These are phyloP conservation scores for Thielaviopsis punctulata DNA, from an alignment of 2,329 filamentous ascomycete genomes.

Conservation along the genomic window DNA sequence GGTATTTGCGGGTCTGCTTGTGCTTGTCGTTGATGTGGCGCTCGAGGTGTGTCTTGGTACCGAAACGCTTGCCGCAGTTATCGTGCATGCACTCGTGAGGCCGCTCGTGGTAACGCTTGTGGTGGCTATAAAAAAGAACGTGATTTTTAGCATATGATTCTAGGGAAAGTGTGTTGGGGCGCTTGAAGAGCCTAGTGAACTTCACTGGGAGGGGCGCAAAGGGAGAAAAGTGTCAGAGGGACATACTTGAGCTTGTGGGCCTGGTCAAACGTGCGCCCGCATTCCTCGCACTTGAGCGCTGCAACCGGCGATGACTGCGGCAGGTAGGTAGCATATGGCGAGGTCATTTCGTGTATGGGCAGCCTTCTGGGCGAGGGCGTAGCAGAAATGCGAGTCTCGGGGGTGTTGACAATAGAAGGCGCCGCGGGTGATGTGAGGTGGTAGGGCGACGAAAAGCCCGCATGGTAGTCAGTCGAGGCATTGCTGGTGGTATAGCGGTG, in stretches of 20 bases:
- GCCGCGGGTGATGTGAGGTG: constrained; percentile 24
- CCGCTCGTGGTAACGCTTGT: constrained; percentile 42
- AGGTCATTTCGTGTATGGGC: constrained; percentile 21
- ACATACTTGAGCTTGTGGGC: constrained; percentile 42
- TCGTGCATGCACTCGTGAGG: constrained; percentile 39
- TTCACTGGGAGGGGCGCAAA: background rate
- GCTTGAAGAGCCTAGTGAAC: no score
- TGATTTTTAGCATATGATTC: constrained; percentile 14
- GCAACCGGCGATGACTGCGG: constrained; percentile 10
- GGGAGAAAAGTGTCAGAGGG: background rate
- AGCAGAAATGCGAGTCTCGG: constrained; percentile 27
- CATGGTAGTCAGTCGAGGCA: constrained; percentile 13
- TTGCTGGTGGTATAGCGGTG: constrained; percentile 11
- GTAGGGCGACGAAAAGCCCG: constrained; percentile 25
- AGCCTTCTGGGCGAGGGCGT: constrained; percentile 25
- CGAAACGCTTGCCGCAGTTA: constrained; percentile 37
- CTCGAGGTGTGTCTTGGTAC: constrained; percentile 44
- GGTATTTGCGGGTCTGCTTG: constrained; percentile 40
- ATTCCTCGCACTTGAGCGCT: constrained; percentile 24
- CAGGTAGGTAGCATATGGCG: constrained; percentile 16
- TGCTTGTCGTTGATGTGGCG: constrained; percentile 46
- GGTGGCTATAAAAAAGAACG: constrained; percentile 26
- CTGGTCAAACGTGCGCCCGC: constrained; percentile 34
- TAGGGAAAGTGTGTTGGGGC: background rate
- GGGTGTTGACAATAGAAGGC: constrained; percentile 27